Conservation (phyloP, 495 filamentous ascomycete species). For the Penicillium crystallinum region DNA sequence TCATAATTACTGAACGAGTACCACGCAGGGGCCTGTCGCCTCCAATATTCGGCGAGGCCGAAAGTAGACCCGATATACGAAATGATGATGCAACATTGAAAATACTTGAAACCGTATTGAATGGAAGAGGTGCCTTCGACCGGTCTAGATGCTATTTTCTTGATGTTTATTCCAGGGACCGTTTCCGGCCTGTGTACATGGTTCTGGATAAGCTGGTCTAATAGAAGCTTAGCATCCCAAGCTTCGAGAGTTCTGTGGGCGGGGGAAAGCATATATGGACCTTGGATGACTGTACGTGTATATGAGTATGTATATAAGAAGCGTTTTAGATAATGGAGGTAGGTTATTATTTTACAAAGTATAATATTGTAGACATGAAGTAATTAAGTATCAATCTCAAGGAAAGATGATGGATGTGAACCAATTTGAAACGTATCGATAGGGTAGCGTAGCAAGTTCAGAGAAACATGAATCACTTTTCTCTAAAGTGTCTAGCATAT, state of each 20-base stretch:
- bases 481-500: conserved; percentile 1
- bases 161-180: neutral
- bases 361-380: neutral
- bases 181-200: neutral
- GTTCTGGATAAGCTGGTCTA: neutral
- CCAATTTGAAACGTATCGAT: neutral
- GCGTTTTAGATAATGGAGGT: too few relatives aligned
- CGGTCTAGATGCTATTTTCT: conserved; percentile 1
- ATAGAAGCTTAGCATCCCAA: neutral
- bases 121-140: neutral
- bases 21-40: neutral
- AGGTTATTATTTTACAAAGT: neutral
- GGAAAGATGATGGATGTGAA: neutral
- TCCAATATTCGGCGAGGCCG: neutral
- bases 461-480: conserved; percentile 6
- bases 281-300: neutral
- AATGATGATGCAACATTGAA: neutral
- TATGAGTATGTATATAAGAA: too few relatives aligned
- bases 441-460: neutral
- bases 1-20: neutral
- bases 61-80: neutral
- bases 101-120: neutral
- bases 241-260: neutral
- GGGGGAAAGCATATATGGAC: neutral
- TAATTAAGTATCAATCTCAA: neutral